phyloP scores from a whole-genome alignment of 805 yeast genomes.

The Saturnispora ahearnii region DNA sequence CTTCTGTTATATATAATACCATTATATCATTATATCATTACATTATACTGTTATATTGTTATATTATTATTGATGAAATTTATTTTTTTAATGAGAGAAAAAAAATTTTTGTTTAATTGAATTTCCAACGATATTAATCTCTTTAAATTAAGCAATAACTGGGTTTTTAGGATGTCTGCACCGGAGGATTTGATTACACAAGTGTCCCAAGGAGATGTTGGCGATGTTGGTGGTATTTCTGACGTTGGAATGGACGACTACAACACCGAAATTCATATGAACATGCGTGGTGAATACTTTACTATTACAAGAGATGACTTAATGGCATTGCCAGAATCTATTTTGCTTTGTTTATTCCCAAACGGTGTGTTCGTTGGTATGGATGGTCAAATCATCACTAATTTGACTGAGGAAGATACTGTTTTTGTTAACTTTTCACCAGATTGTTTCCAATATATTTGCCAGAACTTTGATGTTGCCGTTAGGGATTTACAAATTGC shows the following conservation, averaged over 20 bases:
- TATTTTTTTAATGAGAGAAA: background rate
- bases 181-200: constrained; percentile 8
- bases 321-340: constrained; percentile 85
- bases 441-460: constrained; percentile 73
- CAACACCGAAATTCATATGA: constrained; percentile 63
- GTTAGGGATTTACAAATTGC: constrained; percentile 47
- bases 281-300: constrained; percentile 66
- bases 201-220: constrained; percentile 2
- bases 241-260: constrained; percentile 33
- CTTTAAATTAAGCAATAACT: background rate
- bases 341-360: constrained; percentile 78
- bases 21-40: background rate
- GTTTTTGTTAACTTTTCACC: constrained; percentile 85
- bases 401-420: constrained; percentile 68
- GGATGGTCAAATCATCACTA: constrained; percentile 68
- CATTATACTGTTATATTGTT: background rate
- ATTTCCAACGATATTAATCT: background rate
- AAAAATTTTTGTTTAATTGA: background rate
- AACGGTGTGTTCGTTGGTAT: constrained; percentile 80
- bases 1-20: background rate
- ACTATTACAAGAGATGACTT: constrained; percentile 80
- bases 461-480: constrained; percentile 62
- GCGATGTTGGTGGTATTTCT: background rate
- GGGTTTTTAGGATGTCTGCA: constrained; percentile 2
- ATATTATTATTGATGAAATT: background rate